Conservation (phyloP, 2,329 filamentous ascomycete genomes). For the Trichoderma sp. region DNA sequence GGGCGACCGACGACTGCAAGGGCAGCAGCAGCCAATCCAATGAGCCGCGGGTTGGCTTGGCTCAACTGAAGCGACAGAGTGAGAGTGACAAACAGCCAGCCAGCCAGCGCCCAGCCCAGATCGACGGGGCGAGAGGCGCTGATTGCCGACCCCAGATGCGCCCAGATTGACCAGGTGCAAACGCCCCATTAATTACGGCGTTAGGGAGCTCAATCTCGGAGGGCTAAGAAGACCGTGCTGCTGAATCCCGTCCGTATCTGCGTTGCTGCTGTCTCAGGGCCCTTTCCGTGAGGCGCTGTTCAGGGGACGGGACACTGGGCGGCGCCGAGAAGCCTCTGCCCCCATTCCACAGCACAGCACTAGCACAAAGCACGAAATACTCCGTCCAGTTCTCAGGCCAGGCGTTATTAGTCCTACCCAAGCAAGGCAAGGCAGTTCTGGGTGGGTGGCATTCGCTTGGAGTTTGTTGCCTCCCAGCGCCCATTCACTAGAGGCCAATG, state of each 20-base stretch:
- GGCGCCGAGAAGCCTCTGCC: neutral
- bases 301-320: neutral
- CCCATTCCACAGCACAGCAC: neutral
- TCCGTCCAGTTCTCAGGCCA: neutral
- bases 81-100: neutral
- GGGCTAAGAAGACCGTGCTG: neutral
- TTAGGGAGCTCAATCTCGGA: conserved; percentile 3
- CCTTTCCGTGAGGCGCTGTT: neutral
- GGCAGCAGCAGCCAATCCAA: neutral
- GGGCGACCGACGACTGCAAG: neutral
- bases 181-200: conserved; percentile 11
- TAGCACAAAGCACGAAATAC: neutral
- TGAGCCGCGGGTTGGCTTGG: neutral
- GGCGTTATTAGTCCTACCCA: no score
- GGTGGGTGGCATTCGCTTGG: conserved; percentile 19
- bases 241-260: neutral
- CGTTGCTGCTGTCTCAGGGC: neutral
- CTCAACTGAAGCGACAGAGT: neutral
- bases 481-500: neutral
- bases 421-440: neutral
- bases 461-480: neutral
- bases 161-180: neutral
- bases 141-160: conserved; percentile 19
- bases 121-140: conserved; percentile 7
- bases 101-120: neutral